phyloP scores from a whole-genome alignment of 148 eudicot genomes.

The Fagopyrum tataricum region DNA sequence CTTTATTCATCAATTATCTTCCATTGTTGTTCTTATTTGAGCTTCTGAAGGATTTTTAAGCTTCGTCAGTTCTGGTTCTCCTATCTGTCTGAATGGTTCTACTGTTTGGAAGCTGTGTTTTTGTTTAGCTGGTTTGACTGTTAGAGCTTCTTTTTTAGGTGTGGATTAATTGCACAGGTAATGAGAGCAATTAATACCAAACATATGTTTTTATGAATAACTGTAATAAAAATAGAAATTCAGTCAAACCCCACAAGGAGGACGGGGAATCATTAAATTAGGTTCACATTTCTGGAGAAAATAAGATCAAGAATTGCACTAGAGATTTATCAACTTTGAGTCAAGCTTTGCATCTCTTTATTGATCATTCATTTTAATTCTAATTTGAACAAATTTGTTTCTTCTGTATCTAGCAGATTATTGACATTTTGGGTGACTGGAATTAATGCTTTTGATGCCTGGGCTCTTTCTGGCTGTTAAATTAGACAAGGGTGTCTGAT shows the following conservation, averaged over 20 bases:
- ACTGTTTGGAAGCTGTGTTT: neutral
- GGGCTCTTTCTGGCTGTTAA: neutral
- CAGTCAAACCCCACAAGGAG: constrained; percentile 7
- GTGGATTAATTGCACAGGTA: constrained; percentile 7
- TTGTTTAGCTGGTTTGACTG: constrained; percentile 6
- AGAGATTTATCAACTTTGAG: neutral
- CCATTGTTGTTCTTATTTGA: neutral
- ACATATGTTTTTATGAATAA: neutral
- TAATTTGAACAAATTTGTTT: neutral
- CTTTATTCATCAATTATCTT: neutral
- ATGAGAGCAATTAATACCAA: neutral
- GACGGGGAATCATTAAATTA: neutral
- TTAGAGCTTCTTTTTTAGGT: constrained; percentile 5
- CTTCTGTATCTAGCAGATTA: neutral
- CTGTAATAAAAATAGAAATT: neutral
- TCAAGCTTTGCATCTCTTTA: neutral
- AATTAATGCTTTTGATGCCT: neutral
- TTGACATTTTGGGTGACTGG: neutral
- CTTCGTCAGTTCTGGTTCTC: neutral
- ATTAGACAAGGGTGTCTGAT: neutral
- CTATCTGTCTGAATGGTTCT: neutral
- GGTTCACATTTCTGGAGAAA: neutral
- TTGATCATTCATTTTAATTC: neutral
- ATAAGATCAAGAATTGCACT: neutral
- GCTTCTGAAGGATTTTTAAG: neutral